Evolutionary conservation across 1,284 basidiomycete species (phyloP), one percentile per base, ranked within the genome.

Genomic region (Sparassis latifolia): DNA sequence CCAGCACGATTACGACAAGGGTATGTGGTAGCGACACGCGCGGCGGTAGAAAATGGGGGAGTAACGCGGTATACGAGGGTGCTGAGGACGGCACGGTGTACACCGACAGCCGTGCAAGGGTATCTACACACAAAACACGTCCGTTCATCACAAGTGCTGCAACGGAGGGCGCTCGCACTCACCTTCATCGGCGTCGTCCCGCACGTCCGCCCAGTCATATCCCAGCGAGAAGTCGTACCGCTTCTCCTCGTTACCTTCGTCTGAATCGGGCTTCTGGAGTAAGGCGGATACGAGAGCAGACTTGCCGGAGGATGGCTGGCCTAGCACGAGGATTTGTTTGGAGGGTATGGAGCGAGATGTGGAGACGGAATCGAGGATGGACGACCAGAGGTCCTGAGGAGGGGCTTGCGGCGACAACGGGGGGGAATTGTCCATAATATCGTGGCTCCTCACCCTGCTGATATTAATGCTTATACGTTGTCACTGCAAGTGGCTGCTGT

Each of bases 111-210:
- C 90, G 85, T 33, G 90, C 88, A 49, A 92, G 75, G 42, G 84
- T 91, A 69, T 94, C 92, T 92, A 60, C 20, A 42, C 43, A 54
- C 50, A 55, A 40, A 31, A 52, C 46, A 43, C 50, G 47, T 53
- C 42, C 12, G 32, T 46, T 50, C 32, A 35, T 40, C 48, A 28
- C 12, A 33, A 7, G 33, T 9, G 32, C 12, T 44, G 43, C 45
- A 31, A 33, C 7, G 35, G 7, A 7, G 35, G 35, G 35, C 12
- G 35, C 35, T 7, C 35, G 35, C 35, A 37, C 80, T 56, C 51
- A 89, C 92, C 92, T 80, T 93, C 90, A 60, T 95, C 92, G 2
- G 80, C 88, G 37, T 94, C 92, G 60, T 93, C 91, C 51, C 82
- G 75, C 38, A 93, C 79, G 63, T 93, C 86, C 9, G 89, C 78